phyloP scores from a whole-genome alignment of 768 basidiomycete species.

The Phaffia australis region DNA sequence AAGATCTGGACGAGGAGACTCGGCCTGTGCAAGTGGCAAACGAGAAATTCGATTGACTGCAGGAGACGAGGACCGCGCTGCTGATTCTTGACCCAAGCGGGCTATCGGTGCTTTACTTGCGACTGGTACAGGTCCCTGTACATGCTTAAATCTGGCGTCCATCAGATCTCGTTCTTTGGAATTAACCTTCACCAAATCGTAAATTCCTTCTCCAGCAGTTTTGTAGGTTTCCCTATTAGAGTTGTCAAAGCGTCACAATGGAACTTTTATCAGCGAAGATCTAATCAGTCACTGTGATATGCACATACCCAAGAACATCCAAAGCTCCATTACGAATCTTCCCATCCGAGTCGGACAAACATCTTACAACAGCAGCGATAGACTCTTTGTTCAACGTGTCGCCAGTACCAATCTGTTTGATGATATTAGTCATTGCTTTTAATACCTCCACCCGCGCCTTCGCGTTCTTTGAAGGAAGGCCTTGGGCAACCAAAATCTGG shows the following conservation, averaged over 20 bases:
- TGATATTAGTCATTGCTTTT: conserved; percentile 44
- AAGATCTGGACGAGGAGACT: conserved; percentile 12
- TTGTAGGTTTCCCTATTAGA: conserved; percentile 61
- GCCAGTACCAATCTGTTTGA: conserved; percentile 20
- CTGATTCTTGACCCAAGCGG: conserved; percentile 6
- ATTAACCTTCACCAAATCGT: conserved; percentile 59
- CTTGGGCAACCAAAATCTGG: conserved; percentile 74
- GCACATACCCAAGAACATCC: conserved; percentile 60
- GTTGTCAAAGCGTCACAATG: neutral
- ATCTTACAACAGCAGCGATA: conserved; percentile 61
- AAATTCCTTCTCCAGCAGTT: conserved; percentile 74
- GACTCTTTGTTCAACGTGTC: conserved; percentile 51
- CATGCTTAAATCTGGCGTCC: conserved; percentile 58
- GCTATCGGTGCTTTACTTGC: neutral
- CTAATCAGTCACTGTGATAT: neutral
- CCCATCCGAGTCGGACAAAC: conserved; percentile 82
- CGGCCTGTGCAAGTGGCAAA: neutral
- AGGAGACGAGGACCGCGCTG: conserved; percentile 1
- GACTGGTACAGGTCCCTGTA: conserved; percentile 20
- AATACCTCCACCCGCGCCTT: conserved; percentile 79
- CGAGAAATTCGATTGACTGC: conserved; percentile 15
- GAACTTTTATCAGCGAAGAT: neutral
- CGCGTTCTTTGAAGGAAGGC: conserved; percentile 77
- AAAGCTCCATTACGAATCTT: conserved; percentile 79
- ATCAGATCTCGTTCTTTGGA: conserved; percentile 85